phyloP scores from a whole-genome alignment of 495 filamentous ascomycete genomes.

The Penicillium longicatenatum region DNA sequence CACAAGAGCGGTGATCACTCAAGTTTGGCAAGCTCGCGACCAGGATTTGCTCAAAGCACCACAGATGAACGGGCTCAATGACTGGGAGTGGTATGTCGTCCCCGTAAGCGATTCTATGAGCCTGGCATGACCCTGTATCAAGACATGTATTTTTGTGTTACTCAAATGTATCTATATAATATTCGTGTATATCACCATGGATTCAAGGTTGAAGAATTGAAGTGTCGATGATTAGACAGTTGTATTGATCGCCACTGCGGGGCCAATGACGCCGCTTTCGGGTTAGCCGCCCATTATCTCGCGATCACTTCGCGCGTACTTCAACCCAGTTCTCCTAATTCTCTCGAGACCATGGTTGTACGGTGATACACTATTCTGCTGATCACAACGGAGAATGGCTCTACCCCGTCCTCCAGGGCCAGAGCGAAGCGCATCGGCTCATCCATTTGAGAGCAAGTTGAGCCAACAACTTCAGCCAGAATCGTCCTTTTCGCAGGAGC shows the following conservation, averaged over 20 bases:
- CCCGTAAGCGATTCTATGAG: conserved; percentile 47
- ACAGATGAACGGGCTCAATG: conserved; percentile 29
- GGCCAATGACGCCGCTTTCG: conserved; percentile 15
- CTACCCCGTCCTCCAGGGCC: conserved; percentile 26
- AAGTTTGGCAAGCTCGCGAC: conserved; percentile 48
- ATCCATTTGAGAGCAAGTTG: conserved; percentile 43
- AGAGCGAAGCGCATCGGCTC: conserved; percentile 24
- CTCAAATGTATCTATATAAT: not conserved
- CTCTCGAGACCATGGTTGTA: not conserved
- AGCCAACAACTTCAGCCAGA: conserved; percentile 42
- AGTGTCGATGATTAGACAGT: not conserved
- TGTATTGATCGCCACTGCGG: conserved; percentile 7
- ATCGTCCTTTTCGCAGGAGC: conserved; percentile 23
- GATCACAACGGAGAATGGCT: conserved; percentile 21
- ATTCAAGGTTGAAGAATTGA: not conserved
- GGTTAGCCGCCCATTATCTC: conserved; percentile 15
- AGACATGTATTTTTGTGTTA: not conserved
- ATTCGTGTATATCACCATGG: not conserved
- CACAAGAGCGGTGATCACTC: conserved; percentile 43
- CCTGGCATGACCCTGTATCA: conserved; percentile 35
- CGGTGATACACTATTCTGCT: not conserved
- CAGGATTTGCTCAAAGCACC: conserved; percentile 34
- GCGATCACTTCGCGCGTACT: conserved; percentile 1
- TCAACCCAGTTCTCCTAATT: not conserved
- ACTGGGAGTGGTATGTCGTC: conserved; percentile 48